Conservation (phyloP, 345 rosid species). For the Euphorbia tirucalli region DNA sequence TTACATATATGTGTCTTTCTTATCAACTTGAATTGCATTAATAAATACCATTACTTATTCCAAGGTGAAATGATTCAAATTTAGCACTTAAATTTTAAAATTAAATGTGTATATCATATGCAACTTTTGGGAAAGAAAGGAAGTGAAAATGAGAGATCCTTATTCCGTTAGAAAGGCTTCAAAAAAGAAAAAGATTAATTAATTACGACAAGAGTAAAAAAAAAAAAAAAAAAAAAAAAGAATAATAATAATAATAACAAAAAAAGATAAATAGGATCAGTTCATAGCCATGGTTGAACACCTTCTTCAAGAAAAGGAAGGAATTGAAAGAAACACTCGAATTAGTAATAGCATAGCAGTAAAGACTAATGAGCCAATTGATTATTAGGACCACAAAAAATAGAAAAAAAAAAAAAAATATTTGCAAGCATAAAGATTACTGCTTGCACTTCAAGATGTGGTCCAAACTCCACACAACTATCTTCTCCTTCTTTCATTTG, state of each 20-base stretch:
- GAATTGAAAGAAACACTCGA: constrained; percentile 8
- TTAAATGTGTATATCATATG: neutral
- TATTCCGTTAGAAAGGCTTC: neutral
- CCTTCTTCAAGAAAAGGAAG: constrained; percentile 7
- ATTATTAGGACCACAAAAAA: constrained; percentile 31
- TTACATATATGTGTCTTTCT: neutral
- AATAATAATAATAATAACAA: neutral
- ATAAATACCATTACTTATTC: too few species aligned
- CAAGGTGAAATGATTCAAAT: neutral
- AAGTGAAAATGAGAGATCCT: neutral
- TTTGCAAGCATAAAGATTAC: constrained; percentile 31
- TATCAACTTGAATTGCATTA: neutral
- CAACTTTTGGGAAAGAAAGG: neutral
- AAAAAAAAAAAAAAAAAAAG: neutral
- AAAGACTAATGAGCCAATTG: constrained; percentile 8
- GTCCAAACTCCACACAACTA: constrained; percentile 45
- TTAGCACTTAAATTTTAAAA: neutral
- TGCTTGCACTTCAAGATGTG: constrained; percentile 27
- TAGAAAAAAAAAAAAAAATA: neutral
- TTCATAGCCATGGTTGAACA: constrained; percentile 8
- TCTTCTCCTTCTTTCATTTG: constrained; percentile 9
- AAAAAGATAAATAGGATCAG: constrained; percentile 10
- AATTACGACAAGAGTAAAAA: too few species aligned
- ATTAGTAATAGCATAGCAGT: neutral
- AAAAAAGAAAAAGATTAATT: neutral